Evolutionary conservation across 2,329 filamentous ascomycete genomes (phyloP).

Genomic region (Zymoseptoria passerinii): DNA sequence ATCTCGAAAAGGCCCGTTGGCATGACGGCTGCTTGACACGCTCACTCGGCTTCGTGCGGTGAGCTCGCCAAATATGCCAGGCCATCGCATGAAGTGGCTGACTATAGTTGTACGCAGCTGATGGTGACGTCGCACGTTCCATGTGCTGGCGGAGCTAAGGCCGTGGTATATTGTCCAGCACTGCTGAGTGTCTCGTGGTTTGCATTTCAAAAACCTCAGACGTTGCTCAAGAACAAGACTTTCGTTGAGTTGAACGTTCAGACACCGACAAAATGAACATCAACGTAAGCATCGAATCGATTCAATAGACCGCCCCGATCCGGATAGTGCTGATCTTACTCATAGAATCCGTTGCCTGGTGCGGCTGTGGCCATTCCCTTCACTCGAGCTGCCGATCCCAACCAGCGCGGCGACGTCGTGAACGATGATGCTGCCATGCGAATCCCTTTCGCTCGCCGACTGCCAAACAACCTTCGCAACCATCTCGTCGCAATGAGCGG

Average conservation of each 20-base stretch:
- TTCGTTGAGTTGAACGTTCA: background rate
- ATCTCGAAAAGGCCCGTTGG: background rate
- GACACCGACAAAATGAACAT: constrained; percentile 18
- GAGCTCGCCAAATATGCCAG: background rate
- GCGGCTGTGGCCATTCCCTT: constrained; percentile 26
- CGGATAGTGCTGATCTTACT: background rate
- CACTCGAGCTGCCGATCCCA: constrained; percentile 25
- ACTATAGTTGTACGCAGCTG: background rate
- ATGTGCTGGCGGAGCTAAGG: background rate
- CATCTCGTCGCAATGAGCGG: constrained; percentile 28
- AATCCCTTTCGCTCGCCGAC: constrained; percentile 20
- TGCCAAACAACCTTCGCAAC: constrained; percentile 23
- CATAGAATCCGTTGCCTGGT: constrained; percentile 14
- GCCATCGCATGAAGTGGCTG: background rate
- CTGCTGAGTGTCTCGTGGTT: background rate
- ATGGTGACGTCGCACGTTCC: background rate
- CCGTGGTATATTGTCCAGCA: background rate
- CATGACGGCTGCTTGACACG: background rate
- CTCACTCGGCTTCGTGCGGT: background rate
- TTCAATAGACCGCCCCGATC: background rate
- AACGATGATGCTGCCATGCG: constrained; percentile 18
- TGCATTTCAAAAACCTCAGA: background rate
- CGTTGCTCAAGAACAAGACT: background rate
- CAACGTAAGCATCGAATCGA: constrained; percentile 13
- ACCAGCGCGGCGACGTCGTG: constrained; percentile 15